Evolutionary conservation across 192 early-diverging fungal genomes (phyloP), one percentile per base, ranked within the genome.

Genomic region (Neocallimastix lanati): DNA sequence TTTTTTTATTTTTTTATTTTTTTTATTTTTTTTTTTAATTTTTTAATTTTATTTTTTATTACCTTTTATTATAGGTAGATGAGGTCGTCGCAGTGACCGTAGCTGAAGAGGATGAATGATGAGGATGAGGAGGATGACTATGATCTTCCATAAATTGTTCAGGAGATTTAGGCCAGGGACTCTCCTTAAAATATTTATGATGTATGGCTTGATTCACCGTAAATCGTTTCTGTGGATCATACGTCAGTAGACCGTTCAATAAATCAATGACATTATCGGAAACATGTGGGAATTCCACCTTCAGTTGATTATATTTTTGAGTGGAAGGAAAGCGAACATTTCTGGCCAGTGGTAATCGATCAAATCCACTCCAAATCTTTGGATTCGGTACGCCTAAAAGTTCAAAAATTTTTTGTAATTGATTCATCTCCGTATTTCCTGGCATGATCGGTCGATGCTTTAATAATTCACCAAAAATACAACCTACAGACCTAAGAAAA

Each of bases 391-490:
- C 89, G 12, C 97, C 97, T 15, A 99, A 87, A 25, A 96, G 87
- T 77, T 92, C 91, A 82, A 93, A 90, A 15, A 97, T 98, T 80
- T 92, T 91, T 78, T 85, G 86, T 25, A 98, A 82, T 81, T 99
- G 97, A 80, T 93, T 89, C 79, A 89, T 88, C 82, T 99, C 94
- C 79, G 91, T 91, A 80, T 92, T 93, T n/a, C 96, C 96, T 0
- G 94, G 93, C 76, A 97, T 84, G 16, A 96, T 86, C 2, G 96
- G 95, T 11, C 80, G 80, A 78, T 90, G 83, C 0, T 87, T 87
- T 76, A 98, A 84, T 84, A 98, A 89, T 81, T 98, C 97, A 29
- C 91, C 95, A 88, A 97, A 95, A 27, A 99, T 97, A 84, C 96
- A 99, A 9, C 96, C 97, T 1, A 94, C 88, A 4, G 96, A 94